Conservation (phyloP, 352 stramenopile genomes). For the Phytophthora aleatoria region DNA sequence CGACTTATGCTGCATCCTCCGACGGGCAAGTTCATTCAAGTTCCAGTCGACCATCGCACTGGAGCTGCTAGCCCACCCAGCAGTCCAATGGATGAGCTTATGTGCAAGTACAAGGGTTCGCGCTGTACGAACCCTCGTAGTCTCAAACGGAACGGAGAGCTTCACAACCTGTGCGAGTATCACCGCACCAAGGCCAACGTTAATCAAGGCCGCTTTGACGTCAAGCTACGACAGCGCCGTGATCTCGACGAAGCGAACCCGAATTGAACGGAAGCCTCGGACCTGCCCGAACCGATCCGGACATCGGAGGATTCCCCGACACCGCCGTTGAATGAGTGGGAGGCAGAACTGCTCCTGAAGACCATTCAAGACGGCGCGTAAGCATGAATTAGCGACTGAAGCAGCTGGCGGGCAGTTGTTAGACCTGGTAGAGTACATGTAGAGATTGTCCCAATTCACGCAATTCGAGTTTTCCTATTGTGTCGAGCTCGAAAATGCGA, state of each 20-base stretch:
- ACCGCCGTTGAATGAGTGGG: conserved; percentile 24
- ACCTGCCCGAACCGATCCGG: conserved; percentile 28
- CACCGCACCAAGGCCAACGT: conserved; percentile 57
- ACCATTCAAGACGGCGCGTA: conserved; percentile 23
- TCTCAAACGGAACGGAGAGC: conserved; percentile 30
- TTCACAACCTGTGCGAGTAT: conserved; percentile 56
- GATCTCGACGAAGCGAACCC: conserved; percentile 8
- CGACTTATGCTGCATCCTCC: conserved; percentile 23
- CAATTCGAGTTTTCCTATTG: background rate
- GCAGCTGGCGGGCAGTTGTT: background rate
- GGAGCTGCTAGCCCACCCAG: background rate
- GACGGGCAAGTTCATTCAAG: conserved; percentile 15
- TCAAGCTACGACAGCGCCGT: conserved; percentile 21
- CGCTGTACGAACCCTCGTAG: conserved; percentile 12
- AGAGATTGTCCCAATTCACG: conserved; percentile 2
- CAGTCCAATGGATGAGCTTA: conserved; percentile 10
- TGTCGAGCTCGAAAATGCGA: background rate
- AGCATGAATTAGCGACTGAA: background rate
- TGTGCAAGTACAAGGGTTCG: conserved; percentile 32
- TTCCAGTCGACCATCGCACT: conserved; percentile 21
- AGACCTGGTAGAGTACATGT: conserved; percentile 10
- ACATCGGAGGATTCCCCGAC: conserved; percentile 9
- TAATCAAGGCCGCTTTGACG: conserved; percentile 61
- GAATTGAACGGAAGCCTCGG: conserved; percentile 3
- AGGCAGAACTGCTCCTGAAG: conserved; percentile 29